phyloP scores from a whole-genome alignment of 352 stramenopile genomes.

The Achlya hypogyna region DNA sequence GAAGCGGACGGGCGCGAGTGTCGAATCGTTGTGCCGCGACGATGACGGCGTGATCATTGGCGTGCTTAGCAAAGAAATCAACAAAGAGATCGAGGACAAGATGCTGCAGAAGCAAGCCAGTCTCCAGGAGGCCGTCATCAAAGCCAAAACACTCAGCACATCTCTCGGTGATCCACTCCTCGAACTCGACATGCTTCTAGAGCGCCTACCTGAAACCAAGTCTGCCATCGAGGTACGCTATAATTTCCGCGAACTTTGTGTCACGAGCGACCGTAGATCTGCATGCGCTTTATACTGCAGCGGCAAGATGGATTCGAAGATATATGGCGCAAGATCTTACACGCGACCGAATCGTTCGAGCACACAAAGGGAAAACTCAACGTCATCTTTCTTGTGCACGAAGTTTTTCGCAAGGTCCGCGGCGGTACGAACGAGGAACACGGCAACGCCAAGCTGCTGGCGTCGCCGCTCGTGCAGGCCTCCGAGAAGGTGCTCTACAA shows the following conservation, averaged over 20 bases:
- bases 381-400: constrained; percentile 76
- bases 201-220: constrained; percentile 71
- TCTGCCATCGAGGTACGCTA: constrained; percentile 72
- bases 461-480: constrained; percentile 52
- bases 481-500: constrained; percentile 55
- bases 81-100: constrained; percentile 75
- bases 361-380: constrained; percentile 60
- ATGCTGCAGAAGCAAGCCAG: constrained; percentile 58
- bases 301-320: constrained; percentile 60
- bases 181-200: constrained; percentile 76
- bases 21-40: constrained; percentile 79
- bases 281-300: constrained; percentile 76
- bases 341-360: constrained; percentile 52
- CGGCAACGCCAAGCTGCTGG: constrained; percentile 65
- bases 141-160: constrained; percentile 62
- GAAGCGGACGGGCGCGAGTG: constrained; percentile 51
- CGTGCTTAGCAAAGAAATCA: constrained; percentile 82
- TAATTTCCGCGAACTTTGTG: not conserved
- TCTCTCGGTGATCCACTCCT: constrained; percentile 79
- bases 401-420: constrained; percentile 70
- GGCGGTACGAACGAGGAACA: constrained; percentile 58
- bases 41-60: constrained; percentile 76
- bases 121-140: constrained; percentile 71
- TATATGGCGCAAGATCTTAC: constrained; percentile 57
- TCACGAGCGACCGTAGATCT: constrained; percentile 33